Evolutionary conservation across 1,139 yeast genomes (phyloP).

Genomic region (Nakaseomyces bracarensis): DNA sequence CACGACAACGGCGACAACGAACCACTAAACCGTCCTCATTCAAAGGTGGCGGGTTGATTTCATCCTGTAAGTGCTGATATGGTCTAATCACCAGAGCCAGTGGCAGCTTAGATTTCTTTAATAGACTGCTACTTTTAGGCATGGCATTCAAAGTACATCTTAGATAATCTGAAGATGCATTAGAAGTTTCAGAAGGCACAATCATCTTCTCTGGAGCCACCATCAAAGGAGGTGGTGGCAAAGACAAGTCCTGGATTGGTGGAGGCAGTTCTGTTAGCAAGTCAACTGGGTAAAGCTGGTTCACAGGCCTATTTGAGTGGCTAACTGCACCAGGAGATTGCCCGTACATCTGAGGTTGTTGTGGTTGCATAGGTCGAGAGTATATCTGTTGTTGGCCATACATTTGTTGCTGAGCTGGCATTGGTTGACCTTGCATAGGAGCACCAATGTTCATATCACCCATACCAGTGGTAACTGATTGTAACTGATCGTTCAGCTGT

Average conservation of each 20-base stretch:
- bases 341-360: slow-evolving; percentile 14
- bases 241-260: slow-evolving; percentile 72
- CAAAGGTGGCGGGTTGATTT: slow-evolving; percentile 61
- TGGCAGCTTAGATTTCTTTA: slow-evolving; percentile 87
- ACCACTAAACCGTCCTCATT: slow-evolving; percentile 70
- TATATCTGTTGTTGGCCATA: slow-evolving; percentile 15
- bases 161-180: slow-evolving; percentile 66
- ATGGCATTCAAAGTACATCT: slow-evolving; percentile 84
- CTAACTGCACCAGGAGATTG: slow-evolving; percentile 1
- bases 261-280: slow-evolving; percentile 77
- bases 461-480: slow-evolving; percentile 11
- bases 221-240: slow-evolving; percentile 91
- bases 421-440: neutral
- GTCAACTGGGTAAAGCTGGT: slow-evolving; percentile 82
- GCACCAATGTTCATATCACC: slow-evolving; percentile 1
- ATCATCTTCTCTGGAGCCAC: slow-evolving; percentile 51
- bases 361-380: slow-evolving; percentile 14
- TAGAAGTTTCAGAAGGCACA: slow-evolving; percentile 54
- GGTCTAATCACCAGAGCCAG: slow-evolving; percentile 87
- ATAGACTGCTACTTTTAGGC: slow-evolving; percentile 61
- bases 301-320: slow-evolving; percentile 46
- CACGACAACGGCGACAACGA: slow-evolving; percentile 95
- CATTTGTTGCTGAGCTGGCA: slow-evolving; percentile 10
- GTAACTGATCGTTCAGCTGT: slow-evolving; percentile 29
- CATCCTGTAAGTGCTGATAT: slow-evolving; percentile 67